phyloP scores from a whole-genome alignment of 2,329 filamentous ascomycete genomes.

The Geosmithia flava region DNA sequence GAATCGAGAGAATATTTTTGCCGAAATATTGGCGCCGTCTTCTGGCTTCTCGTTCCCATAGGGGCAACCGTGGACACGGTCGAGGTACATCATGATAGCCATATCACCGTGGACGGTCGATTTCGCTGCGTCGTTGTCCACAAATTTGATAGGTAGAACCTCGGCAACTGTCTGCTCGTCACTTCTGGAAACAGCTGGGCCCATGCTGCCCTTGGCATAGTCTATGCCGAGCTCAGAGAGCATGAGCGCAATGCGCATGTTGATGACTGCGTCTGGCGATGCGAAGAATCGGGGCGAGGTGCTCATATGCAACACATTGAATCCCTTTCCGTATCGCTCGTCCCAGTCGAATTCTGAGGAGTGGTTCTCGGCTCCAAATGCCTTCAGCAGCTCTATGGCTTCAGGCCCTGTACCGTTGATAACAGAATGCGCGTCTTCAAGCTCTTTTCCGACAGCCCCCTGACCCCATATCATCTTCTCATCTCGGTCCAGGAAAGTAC shows the following conservation, averaged over 20 bases:
- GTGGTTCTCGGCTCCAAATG: constrained; percentile 81
- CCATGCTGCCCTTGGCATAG: constrained; percentile 31
- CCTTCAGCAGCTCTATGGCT: constrained; percentile 57
- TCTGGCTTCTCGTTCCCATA: background rate
- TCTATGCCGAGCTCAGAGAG: constrained; percentile 33
- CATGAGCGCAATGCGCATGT: constrained; percentile 37
- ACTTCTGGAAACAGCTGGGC: constrained; percentile 1
- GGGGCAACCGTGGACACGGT: constrained; percentile 29
- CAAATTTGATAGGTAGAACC: constrained; percentile 30
- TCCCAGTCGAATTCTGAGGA: constrained; percentile 62
- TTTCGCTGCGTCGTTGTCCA: constrained; percentile 38
- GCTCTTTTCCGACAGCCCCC: constrained; percentile 61
- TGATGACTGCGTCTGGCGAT: constrained; percentile 31
- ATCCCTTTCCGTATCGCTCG: constrained; percentile 62
- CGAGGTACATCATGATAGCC: constrained; percentile 47
- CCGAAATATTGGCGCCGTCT: constrained; percentile 16
- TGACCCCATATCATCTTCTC: constrained; percentile 76
- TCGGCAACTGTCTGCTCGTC: background rate
- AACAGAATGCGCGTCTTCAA: constrained; percentile 46
- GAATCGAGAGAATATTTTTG: constrained; percentile 25
- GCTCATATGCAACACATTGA: constrained; percentile 66
- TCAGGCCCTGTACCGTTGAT: constrained; percentile 57
- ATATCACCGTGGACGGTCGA: constrained; percentile 35
- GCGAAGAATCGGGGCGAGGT: constrained; percentile 36
- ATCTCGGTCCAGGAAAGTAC: constrained; percentile 64